Base-by-base conservation (phyloP, 2,329 filamentous ascomycete genomes). In the Trichoderma sp. region DNA sequence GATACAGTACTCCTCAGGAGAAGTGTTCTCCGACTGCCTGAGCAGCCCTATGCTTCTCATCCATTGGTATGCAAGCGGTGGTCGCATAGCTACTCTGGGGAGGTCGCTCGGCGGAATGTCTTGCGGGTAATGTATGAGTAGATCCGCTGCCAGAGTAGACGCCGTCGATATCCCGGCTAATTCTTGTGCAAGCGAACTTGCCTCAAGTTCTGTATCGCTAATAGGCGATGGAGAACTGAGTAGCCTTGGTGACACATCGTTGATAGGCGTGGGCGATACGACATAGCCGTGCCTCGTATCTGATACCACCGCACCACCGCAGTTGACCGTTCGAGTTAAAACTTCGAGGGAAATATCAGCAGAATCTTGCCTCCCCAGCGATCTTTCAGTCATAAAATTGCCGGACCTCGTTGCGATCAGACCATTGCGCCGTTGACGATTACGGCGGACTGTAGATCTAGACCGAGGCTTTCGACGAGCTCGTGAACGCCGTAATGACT, bases 91-190 rank as follows among this genome's bases (percentile, higher is more conserved):
- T 11, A 64, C 33, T 14, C 31, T 59, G 2, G 68, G 66, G 16
- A 63, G 41, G n/a, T 75, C 72, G 38, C 35, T 69, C 1, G 64
- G 63, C 1, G 72, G 72, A 5, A 75, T 38, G 14, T 75, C 64
- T 35, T 53, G 64, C 6, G 63, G 35, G 27, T 45, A 29, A 21
- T 75, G 72, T 75, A 73, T 56, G 21, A 53, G 71, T 5, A 33
- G 9, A 27, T 73, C 71, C 31, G 71, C 60, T 38, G 64, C 56
- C 14, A 56, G 63, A 24, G 18, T 67, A 27, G 38, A 35, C 6
- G 79, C 78, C 0, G 80, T 79, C 3, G 81, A 80, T 1, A 81
- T 82, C 9, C 78, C 78, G 1, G 85, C 84, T 3, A 87, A 80
- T 73, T 87, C 84, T 67, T 66, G 64, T 14, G 59, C 45, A n/a